Percentiles rank a stretch among this genome's conserved stretches.
Conservation (phyloP, 306 rosid genomes). For the Hippophae rhamnoides region DNA sequence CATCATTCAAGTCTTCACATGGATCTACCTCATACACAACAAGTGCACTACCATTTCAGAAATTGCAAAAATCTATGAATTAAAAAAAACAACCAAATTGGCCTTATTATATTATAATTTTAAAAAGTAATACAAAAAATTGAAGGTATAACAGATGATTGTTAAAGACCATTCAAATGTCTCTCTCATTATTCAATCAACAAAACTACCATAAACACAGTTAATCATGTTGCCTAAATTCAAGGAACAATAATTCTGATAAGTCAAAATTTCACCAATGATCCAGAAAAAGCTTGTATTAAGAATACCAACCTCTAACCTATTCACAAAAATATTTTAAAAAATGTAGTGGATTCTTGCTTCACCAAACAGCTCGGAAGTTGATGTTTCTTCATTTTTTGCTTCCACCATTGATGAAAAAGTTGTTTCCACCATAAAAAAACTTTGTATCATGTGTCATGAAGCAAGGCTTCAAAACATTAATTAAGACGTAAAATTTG, state of each 20-base stretch:
- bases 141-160: background rate
- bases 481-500: no score
- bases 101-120: no score
- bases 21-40: no score
- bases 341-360: conserved; percentile 91
- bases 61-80: background rate
- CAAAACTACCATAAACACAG: conserved; percentile 4
- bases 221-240: no score
- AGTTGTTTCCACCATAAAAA: conserved; percentile 40
- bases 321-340: conserved; percentile 80
- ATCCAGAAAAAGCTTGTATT: no score
- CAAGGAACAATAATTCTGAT: no score
- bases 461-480: no score
- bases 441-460: no score
- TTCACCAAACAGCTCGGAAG: conserved; percentile 88
- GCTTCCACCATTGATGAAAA: conserved; percentile 94
- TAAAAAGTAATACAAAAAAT: background rate
- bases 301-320: conserved; percentile 36
- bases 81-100: background rate
- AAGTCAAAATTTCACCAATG: no score
- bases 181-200: no score
- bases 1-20: no score
- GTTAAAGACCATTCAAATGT: background rate
- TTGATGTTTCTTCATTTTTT: conserved; percentile 92
- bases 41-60: no score